Evolutionary conservation across 176 grass and related monocot species (phyloP), one percentile per base, ranked within the genome.

Genomic region (Oryza nivara): DNA sequence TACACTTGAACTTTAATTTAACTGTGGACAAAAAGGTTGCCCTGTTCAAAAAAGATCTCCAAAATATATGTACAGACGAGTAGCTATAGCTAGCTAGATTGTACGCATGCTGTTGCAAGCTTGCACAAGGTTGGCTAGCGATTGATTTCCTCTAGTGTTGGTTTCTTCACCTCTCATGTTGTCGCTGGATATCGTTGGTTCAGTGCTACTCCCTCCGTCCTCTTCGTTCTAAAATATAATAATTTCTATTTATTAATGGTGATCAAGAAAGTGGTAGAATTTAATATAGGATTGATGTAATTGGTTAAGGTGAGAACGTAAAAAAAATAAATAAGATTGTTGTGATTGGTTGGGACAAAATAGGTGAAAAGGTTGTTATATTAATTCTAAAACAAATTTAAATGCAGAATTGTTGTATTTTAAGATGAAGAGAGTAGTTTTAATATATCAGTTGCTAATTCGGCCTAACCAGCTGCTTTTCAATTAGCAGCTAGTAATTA

Each of bases 391-490:
- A 40, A 40, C 0, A 41, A 41, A 41, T 41, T 41, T 41, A 8
- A 41, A 41, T 41, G 7, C 0, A 41, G 7, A 41, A 4, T 8
- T 41, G 40, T 8, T 41, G 8, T 41, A 41, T 41, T 41, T 41
- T 41, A 1, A 8, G 1, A 41, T 9, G 40, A 8, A 9, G 4
- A 1, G 40, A 8, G 40, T 61, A 61, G 9, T 25, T 85, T 82
- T 72, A 41, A 86, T 82, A 68, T 74, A 86, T 82, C 68, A 74
- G 79, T 74, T 86, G n/a, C 79, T 83, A 69, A 63, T 61, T 79
- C 47, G 47, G 28, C 34, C 32, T 46, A 78, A 45, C 77, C 69
- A 80, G 69, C 16, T 67, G 70, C 44, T 67, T 79, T 72, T 36
- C 22, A 72, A 48, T 78, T 75, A 68, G 16, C 26, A 30, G 28